Percentiles rank a stretch among this genome's conserved stretches.
phyloP scores from a whole-genome alignment of 352 stramenopile genomes.

The Phytopythium litorale region DNA sequence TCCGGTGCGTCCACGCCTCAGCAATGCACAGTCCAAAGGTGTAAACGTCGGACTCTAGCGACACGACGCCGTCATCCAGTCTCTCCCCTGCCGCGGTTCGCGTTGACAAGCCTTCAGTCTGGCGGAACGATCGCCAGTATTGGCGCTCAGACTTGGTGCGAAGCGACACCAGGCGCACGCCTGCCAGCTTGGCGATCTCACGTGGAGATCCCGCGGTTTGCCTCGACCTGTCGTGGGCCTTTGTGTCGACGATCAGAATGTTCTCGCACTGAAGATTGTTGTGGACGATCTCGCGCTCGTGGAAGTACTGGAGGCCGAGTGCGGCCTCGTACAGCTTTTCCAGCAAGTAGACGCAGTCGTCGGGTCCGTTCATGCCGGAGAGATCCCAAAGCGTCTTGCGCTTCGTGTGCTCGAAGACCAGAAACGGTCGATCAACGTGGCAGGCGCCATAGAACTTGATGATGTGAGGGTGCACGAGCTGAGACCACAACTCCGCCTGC shows the following conservation, averaged over 20 bases:
- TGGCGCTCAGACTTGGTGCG: background rate
- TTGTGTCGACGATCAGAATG: constrained; percentile 22
- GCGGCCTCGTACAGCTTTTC: constrained; percentile 17
- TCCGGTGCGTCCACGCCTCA: constrained; percentile 7
- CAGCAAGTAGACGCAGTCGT: constrained; percentile 8
- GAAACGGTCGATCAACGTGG: constrained; percentile 18
- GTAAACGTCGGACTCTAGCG: constrained; percentile 24
- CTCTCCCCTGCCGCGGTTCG: background rate
- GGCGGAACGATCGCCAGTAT: background rate
- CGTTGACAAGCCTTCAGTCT: background rate
- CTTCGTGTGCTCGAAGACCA: constrained; percentile 17
- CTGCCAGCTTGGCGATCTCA: constrained; percentile 24
- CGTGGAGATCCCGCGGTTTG: background rate
- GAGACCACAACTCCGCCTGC: constrained; percentile 24
- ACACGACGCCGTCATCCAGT: constrained; percentile 8
- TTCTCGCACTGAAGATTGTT: constrained; percentile 15
- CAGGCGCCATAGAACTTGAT: constrained; percentile 27
- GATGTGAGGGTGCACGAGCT: constrained; percentile 28
- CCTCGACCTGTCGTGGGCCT: constrained; percentile 3
- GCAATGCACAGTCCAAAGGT: constrained; percentile 22
- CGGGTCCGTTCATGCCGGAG: background rate
- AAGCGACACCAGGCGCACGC: constrained; percentile 11
- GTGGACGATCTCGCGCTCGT: constrained; percentile 29
- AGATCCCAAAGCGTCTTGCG: constrained; percentile 16
- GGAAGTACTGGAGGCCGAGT: constrained; percentile 27